Conservation (phyloP, 2,329 filamentous ascomycete genomes). For the Neurospora sp. region DNA sequence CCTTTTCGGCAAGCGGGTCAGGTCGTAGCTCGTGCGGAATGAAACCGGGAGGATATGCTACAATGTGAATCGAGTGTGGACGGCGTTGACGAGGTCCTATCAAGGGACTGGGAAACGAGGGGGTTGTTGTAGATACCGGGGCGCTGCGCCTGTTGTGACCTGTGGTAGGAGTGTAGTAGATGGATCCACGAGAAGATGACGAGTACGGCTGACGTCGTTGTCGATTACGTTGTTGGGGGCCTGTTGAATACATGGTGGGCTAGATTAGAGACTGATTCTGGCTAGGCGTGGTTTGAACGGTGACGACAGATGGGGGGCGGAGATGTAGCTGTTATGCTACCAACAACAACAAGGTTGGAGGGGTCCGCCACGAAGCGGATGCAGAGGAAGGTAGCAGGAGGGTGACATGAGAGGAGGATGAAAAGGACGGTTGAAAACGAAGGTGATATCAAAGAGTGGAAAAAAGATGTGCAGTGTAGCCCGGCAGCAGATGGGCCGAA, state of each 20-base stretch:
- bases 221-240: slow-evolving; percentile 16
- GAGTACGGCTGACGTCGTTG: slow-evolving; percentile 14
- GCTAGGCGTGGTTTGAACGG: neutral
- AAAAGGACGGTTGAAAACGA: neutral
- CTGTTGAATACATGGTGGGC: slow-evolving; percentile 15
- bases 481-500: neutral
- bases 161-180: slow-evolving; percentile 19
- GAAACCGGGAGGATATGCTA: slow-evolving; percentile 34
- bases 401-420: neutral
- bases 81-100: slow-evolving; percentile 41
- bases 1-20: slow-evolving; percentile 10
- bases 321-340: slow-evolving; percentile 1
- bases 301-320: slow-evolving; percentile 6
- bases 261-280: slow-evolving; percentile 8
- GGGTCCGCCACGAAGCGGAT: neutral
- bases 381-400: neutral
- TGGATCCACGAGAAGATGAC: slow-evolving; percentile 15
- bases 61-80: slow-evolving; percentile 47
- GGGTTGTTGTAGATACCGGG: slow-evolving; percentile 5
- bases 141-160: slow-evolving; percentile 15
- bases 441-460: neutral
- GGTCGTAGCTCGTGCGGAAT: slow-evolving; percentile 30
- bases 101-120: slow-evolving; percentile 27
- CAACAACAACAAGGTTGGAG: neutral
- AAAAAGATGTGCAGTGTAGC: neutral